Evolutionary conservation across 75 land plant species (phyloP), one percentile per base, ranked within the genome.

Genomic region (Isoetes taiwanensis): DNA sequence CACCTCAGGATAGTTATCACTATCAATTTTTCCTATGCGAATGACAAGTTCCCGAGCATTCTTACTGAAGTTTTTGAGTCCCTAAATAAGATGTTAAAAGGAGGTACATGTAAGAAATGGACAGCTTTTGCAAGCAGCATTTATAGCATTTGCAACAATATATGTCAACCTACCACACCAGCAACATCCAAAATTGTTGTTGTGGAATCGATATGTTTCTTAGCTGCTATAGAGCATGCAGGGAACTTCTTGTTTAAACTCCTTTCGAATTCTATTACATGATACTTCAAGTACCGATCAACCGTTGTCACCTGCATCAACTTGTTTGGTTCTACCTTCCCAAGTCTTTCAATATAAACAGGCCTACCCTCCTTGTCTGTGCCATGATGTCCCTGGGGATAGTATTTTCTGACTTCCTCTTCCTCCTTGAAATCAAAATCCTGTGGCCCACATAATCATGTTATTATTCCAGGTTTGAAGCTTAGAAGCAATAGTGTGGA

Each of bases 301-400:
- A 76, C 34, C 37, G 86, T 73, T 21, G 82, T 83, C 42, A 83
- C 69, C 6, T 62, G 72, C 75, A 83, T 74, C 6, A 83, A 62
- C 68, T 72, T 83, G 55, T 77, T 73, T 24, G 86, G 82, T 24
- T 83, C 79, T 41, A 78, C 79, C 57, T 71, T 83, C 10, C 90
- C 86, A 27, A 83, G 74, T 43, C 69, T 67, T 39, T 83, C 86
- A 67, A 83, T 79, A 52, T 83, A 83, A 25, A 83, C 75, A 25
- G 86, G 82, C 56, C 86, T 70, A 3, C 86, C 82, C 58, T 76
- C 86, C 40, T 74, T 83, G 40, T 83, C 86, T 53, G 79, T 75
- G 30, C 86, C 86, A 68, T 83, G 86, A 57, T 73, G 72, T 17
- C 86, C 86, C 21, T 83, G 86, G n/a, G 86, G 86, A 43, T 83